A percentile compares a stretch with the other conserved stretches of the same genome.
These are phyloP conservation scores for Neurospora sublineolata DNA, from an alignment of 495 filamentous ascomycete species.

Conservation along the genomic window DNA sequence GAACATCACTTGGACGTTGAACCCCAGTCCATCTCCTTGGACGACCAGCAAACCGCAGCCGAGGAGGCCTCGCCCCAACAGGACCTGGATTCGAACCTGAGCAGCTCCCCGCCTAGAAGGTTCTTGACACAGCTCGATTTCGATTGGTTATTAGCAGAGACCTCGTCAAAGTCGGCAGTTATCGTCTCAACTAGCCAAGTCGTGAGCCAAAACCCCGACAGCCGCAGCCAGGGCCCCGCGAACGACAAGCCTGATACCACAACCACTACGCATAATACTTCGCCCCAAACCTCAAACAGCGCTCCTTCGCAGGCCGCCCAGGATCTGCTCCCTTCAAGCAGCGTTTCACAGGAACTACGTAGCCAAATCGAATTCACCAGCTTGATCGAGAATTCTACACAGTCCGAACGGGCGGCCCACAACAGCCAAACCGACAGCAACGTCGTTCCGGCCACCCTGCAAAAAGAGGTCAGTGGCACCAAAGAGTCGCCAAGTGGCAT, in stretches of 20 bases:
- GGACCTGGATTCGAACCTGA: background rate
- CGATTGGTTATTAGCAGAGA: background rate
- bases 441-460: constrained; percentile 11
- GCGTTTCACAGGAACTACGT: constrained; percentile 8
- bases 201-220: background rate
- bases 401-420: background rate
- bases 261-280: background rate
- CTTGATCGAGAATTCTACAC: background rate
- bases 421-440: constrained; percentile 5
- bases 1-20: background rate
- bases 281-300: background rate
- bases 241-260: background rate
- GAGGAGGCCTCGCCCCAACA: background rate
- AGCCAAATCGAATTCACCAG: constrained; percentile 9
- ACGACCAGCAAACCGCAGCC: background rate
- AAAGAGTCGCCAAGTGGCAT: background rate
- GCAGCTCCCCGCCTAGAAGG: background rate
- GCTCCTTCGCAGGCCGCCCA: constrained; percentile 20
- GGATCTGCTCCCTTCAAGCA: constrained; percentile 12
- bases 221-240: background rate
- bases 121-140: background rate
- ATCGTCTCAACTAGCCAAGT: background rate
- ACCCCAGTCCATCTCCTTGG: background rate
- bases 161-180: background rate
- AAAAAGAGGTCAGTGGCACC: background rate